Percentiles rank a stretch among this genome's conserved stretches.
These are phyloP conservation scores for Pleurotus sapidus DNA, from an alignment of 768 basidiomycete species.

Conservation along the genomic window DNA sequence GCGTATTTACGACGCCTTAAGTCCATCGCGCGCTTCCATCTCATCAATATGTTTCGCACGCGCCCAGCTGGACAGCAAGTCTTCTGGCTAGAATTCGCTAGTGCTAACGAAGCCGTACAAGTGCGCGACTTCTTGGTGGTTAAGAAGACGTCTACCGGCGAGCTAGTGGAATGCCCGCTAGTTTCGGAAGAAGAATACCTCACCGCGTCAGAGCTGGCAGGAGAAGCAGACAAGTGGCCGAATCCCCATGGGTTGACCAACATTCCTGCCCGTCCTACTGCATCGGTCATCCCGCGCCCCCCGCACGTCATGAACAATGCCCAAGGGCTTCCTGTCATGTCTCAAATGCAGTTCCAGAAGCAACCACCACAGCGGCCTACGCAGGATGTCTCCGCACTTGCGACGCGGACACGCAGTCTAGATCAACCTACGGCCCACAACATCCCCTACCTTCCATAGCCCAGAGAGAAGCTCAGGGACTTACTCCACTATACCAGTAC, in stretches of 20 bases:
- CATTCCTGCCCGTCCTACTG: background rate
- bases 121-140: conserved; percentile 4
- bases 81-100: conserved; percentile 7
- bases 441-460: background rate
- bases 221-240: conserved; percentile 4
- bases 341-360: background rate
- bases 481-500: background rate
- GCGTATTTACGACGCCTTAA: conserved; percentile 3
- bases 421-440: background rate
- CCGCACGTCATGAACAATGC: background rate
- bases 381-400: background rate
- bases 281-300: background rate
- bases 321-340: background rate
- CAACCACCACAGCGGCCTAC: background rate
- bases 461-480: background rate
- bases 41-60: conserved; percentile 3
- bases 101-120: background rate
- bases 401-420: background rate
- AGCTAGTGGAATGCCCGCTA: conserved; percentile 3
- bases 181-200: conserved; percentile 4
- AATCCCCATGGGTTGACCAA: conserved; percentile 7
- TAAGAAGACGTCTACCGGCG: conserved; percentile 4
- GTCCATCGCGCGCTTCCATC: conserved; percentile 7
- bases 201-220: background rate
- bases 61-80: conserved; percentile 1